phyloP scores from a whole-genome alignment of 2,329 filamentous ascomycete species.

The Tolypocladium endophyticum region DNA sequence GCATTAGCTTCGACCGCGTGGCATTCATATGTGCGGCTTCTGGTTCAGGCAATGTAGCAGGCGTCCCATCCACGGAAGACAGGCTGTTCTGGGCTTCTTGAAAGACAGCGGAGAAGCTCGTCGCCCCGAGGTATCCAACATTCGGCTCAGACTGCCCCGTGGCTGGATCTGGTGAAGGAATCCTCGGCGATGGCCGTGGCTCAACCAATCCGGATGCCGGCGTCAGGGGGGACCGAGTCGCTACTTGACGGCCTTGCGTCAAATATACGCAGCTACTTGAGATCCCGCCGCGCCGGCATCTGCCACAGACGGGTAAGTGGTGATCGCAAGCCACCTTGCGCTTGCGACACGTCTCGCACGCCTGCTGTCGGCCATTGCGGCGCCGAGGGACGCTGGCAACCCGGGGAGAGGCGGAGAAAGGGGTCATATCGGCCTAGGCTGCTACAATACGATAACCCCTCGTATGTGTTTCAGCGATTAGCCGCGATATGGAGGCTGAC shows the following conservation, averaged over 20 bases:
- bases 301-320: constrained; percentile 24
- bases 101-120: background rate
- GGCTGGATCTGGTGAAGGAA: background rate
- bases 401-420: background rate
- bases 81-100: background rate
- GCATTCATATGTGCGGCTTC: background rate
- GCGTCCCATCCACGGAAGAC: background rate
- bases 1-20: background rate
- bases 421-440: background rate
- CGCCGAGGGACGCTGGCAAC: constrained; percentile 8
- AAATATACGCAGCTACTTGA: constrained; percentile 24
- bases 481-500: background rate
- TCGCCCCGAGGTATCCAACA: background rate
- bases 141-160: background rate
- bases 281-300: constrained; percentile 25
- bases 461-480: background rate
- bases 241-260: background rate
- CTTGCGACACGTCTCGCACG: constrained; percentile 26
- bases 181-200: background rate
- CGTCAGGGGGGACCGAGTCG: background rate
- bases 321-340: constrained; percentile 35
- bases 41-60: background rate
- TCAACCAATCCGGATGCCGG: background rate
- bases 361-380: constrained; percentile 16
- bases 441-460: no score